A percentile compares a stretch with the other conserved stretches of the same genome.
Evolutionary conservation across 2,329 filamentous ascomycete species (phyloP).

Genomic region (Cladosporium sp.): DNA sequence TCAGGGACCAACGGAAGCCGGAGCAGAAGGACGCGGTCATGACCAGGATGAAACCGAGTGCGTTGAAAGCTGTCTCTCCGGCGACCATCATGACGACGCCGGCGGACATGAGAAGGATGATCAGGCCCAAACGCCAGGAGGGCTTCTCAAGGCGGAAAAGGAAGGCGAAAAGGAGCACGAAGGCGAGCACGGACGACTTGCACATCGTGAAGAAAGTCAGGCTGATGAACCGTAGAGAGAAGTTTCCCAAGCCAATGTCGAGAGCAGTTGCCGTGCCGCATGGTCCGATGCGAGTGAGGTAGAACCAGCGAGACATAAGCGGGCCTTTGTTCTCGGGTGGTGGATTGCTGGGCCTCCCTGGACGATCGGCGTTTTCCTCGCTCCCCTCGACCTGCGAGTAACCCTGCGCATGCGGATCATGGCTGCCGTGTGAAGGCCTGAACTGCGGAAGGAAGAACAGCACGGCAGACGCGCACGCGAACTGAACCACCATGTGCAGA

Average conservation of each 20-base stretch:
- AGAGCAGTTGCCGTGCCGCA: slow-evolving; percentile 89
- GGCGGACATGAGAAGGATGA: slow-evolving; percentile 85
- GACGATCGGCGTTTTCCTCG: not conserved
- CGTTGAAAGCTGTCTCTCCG: slow-evolving; percentile 83
- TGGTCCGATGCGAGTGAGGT: slow-evolving; percentile 82
- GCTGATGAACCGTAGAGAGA: slow-evolving; percentile 90
- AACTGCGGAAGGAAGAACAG: slow-evolving; percentile 77
- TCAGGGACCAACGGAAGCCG: slow-evolving; percentile 97
- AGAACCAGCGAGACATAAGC: slow-evolving; percentile 83
- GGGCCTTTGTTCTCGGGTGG: slow-evolving; percentile 39
- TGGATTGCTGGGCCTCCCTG: slow-evolving; percentile 6
- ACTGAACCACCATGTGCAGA: slow-evolving; percentile 94
- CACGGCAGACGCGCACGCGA: slow-evolving; percentile 68
- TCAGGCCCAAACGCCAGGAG: slow-evolving; percentile 75
- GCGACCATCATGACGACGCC: slow-evolving; percentile 98
- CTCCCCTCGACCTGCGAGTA: slow-evolving; percentile 16
- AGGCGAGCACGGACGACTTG: slow-evolving; percentile 92
- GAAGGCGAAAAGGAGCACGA: slow-evolving; percentile 92
- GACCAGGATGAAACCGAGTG: slow-evolving; percentile 81
- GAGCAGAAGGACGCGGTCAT: slow-evolving; percentile 93
- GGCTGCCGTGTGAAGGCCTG: slow-evolving; percentile 49
- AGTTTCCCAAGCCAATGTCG: slow-evolving; percentile 94
- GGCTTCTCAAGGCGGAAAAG: slow-evolving; percentile 84
- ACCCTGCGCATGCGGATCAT: slow-evolving; percentile 2
- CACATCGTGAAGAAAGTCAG: slow-evolving; percentile 99